Base-by-base conservation (phyloP, 2,329 filamentous ascomycete species). In the Cordyceps militaris region DNA sequence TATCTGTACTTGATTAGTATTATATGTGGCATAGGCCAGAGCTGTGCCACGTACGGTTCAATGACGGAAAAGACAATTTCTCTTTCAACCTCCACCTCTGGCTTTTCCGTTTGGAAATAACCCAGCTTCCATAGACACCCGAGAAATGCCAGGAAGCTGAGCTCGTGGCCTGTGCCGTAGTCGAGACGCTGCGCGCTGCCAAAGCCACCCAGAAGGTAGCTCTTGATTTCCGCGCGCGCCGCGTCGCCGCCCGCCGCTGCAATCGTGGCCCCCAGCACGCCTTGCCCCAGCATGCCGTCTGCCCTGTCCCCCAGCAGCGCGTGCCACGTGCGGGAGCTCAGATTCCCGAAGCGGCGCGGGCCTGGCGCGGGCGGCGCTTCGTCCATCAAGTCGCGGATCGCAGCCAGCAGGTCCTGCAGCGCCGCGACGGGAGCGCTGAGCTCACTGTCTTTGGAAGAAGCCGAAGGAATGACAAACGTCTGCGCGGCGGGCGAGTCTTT, bases 91-190 rank as follows among this genome's bases (percentile, higher is more conserved):
- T 84, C 74, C 61, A 79, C 80, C 40, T 74, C 75, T 36, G 71
- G 61, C 8, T 69, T 64, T 2, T 78, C 80, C n/a, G 81, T 75
- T 2, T 79, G 74, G 68, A 99, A 97, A 16, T 82, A 86, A 46
- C 87, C 86, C 3, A 99, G 77, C 71, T 96, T 97, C 92, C 93
- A 99, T 5, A 99, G 76, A 60, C 88, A 86, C 4, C 85, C 92
- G 6, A 99, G 70, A 62, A 99, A 99, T 1, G 94, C 93, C 8
- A 97, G 71, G 66, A 99, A 99, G 72, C 89, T 96, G 53, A 99
- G 76, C 69, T 99, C 94, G 70, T 99, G 94, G 0, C 94, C 94
- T 0, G 94, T 97, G 1, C 94, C 94, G 68, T 97, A 99, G 73
- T 99, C 94, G 26, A 99, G 77, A 56, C 94, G 79, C 66, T 97